Percentiles rank a stretch among this genome's conserved stretches.
Evolutionary conservation across 148 eudicot genomes (phyloP).

Genomic region (Polygonum maritimum): DNA sequence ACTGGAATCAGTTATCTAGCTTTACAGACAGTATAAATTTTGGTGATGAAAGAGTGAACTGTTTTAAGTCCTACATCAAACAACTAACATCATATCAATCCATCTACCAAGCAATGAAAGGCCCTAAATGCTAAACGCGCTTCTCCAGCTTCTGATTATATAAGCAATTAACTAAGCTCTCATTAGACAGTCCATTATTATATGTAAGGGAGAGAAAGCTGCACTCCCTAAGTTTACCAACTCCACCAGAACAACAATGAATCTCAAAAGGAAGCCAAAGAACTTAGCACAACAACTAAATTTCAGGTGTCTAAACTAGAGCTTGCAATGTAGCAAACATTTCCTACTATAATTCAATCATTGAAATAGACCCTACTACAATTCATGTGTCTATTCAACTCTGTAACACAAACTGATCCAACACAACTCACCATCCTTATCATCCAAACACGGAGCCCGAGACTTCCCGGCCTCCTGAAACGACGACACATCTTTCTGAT

Average conservation of each 20-base stretch:
- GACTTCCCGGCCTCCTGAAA: slow-evolving; percentile 49
- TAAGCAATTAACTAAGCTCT: background rate
- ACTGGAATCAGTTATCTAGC: background rate
- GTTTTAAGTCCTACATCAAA: background rate
- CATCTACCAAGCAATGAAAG: background rate
- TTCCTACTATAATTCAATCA: background rate
- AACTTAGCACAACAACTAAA: background rate
- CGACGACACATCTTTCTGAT: slow-evolving; percentile 72
- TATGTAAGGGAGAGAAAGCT: background rate
- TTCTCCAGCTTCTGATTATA: background rate
- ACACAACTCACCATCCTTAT: slow-evolving; percentile 19
- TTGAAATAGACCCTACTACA: background rate
- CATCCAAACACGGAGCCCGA: slow-evolving; percentile 38
- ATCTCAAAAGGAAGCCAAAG: background rate
- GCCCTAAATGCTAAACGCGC: background rate
- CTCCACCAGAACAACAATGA: background rate
- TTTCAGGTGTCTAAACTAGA: background rate
- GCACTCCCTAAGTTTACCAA: background rate
- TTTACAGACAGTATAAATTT: background rate
- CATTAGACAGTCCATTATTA: background rate
- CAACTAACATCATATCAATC: background rate
- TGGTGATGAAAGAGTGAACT: background rate
- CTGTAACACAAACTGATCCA: background rate
- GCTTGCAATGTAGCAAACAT: background rate
- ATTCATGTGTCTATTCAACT: background rate